Conservation (phyloP, 2,329 filamentous ascomycete species). For the Septoria petroselini region DNA sequence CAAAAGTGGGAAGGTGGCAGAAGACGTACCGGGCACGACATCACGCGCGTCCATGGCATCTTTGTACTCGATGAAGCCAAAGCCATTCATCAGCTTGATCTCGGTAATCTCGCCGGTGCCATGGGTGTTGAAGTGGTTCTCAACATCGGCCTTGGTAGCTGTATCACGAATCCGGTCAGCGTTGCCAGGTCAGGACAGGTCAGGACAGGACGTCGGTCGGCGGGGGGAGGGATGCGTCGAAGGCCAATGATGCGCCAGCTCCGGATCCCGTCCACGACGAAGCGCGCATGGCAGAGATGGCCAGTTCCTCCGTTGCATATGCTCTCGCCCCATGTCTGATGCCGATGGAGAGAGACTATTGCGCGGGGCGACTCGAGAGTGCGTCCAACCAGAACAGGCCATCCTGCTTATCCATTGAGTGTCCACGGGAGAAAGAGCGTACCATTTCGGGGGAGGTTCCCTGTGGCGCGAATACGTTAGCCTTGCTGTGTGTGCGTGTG, state of each 20-base stretch:
- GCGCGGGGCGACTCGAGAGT: conserved; percentile 18
- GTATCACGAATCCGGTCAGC: conserved; percentile 50
- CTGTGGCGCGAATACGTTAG: conserved; percentile 38
- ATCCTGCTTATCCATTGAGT: conserved; percentile 30
- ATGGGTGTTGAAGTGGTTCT: conserved; percentile 91
- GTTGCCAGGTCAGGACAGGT: conserved; percentile 36
- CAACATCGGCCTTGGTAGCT: conserved; percentile 97
- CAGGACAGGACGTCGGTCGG: conserved; percentile 27
- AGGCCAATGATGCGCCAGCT: conserved; percentile 27
- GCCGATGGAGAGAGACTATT: conserved; percentile 14
- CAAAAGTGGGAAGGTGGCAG: conserved; percentile 15
- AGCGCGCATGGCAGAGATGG: conserved; percentile 20
- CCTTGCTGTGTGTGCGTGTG: not conserved
- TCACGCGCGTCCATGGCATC: conserved; percentile 97
- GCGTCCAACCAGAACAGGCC: conserved; percentile 24
- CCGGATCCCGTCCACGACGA: conserved; percentile 31
- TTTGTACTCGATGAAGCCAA: conserved; percentile 99
- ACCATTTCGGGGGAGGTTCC: conserved; percentile 96
- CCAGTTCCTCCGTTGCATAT: conserved; percentile 23
- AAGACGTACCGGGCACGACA: conserved; percentile 84
- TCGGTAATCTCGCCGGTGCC: conserved; percentile 96
- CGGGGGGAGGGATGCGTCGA: conserved; percentile 11
- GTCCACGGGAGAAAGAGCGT: conserved; percentile 46
- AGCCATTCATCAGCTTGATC: conserved; percentile 99
- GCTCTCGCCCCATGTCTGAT: no score